These are phyloP conservation scores for Auriscalpium vulgare DNA, from an alignment of 768 basidiomycete genomes.

Conservation along the genomic window DNA sequence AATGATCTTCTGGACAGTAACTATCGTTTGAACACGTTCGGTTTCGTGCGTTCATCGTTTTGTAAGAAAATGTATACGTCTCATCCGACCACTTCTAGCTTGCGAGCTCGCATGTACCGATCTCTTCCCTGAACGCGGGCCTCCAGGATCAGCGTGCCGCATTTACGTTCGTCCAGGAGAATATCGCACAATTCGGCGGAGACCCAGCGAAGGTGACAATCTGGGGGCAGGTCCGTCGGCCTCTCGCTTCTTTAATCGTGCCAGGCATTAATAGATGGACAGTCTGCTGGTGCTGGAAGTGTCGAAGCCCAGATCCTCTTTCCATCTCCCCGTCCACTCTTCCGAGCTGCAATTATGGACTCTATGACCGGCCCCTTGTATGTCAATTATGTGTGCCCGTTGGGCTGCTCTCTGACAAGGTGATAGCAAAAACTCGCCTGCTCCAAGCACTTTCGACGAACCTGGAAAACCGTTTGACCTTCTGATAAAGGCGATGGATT, in stretches of 20 bases:
- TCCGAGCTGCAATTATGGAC: conserved; percentile 44
- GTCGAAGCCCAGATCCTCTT: conserved; percentile 38
- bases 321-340: conserved; percentile 26
- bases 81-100: conserved; percentile 22
- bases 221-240: conserved; percentile 36
- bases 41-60: conserved; percentile 31
- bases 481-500: conserved; percentile 39
- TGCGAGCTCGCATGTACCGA: conserved; percentile 33
- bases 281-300: conserved; percentile 45
- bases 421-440: conserved; percentile 43
- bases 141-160: conserved; percentile 49
- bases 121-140: conserved; percentile 31
- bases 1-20: conserved; percentile 27
- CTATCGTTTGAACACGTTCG: conserved; percentile 48
- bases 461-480: conserved; percentile 43
- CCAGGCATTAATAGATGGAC: not conserved
- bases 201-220: conserved; percentile 47
- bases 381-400: conserved; percentile 9
- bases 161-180: conserved; percentile 51
- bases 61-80: not conserved
- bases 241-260: not conserved
- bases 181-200: conserved; percentile 39
- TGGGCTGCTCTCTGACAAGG: no score
- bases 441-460: conserved; percentile 39
- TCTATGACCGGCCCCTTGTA: conserved; percentile 45